These are phyloP conservation scores for Oxyria digyna DNA, from an alignment of 148 eudicot genomes.

Conservation along the genomic window DNA sequence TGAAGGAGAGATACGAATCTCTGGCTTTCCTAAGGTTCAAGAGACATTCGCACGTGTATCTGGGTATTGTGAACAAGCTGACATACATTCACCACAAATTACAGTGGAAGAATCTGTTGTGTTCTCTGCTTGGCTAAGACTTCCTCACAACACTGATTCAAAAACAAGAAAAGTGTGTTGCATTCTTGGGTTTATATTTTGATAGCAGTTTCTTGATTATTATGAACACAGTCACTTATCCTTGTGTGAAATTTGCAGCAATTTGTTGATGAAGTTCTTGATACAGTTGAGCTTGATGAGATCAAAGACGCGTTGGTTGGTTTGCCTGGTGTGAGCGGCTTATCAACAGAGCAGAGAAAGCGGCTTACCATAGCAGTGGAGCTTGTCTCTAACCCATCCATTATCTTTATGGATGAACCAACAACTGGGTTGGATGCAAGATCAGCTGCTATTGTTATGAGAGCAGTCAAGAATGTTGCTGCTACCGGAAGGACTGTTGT, in stretches of 20 bases:
- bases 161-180: conserved; percentile 42
- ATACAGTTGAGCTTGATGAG: conserved; percentile 57
- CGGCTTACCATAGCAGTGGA: conserved; percentile 78
- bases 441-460: conserved; percentile 78
- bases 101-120: conserved; percentile 66
- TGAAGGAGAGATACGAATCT: conserved; percentile 63
- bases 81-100: conserved; percentile 71
- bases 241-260: conserved; percentile 25
- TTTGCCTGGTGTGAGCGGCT: conserved; percentile 43
- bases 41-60: conserved; percentile 68
- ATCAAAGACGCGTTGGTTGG: conserved; percentile 63
- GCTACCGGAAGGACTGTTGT: conserved; percentile 77
- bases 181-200: neutral
- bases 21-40: conserved; percentile 65
- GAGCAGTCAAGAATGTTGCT: conserved; percentile 63
- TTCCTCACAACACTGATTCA: conserved; percentile 46
- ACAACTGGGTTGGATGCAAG: conserved; percentile 84
- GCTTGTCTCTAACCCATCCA: conserved; percentile 79
- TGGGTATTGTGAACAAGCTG: conserved; percentile 81
- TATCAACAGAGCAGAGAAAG: conserved; percentile 79
- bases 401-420: conserved; percentile 86
- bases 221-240: neutral
- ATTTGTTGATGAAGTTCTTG: conserved; percentile 64
- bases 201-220: neutral
- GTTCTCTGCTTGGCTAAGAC: conserved; percentile 83